Conservation (phyloP, 163 green algal genomes). For the Chloroidium sp. region DNA sequence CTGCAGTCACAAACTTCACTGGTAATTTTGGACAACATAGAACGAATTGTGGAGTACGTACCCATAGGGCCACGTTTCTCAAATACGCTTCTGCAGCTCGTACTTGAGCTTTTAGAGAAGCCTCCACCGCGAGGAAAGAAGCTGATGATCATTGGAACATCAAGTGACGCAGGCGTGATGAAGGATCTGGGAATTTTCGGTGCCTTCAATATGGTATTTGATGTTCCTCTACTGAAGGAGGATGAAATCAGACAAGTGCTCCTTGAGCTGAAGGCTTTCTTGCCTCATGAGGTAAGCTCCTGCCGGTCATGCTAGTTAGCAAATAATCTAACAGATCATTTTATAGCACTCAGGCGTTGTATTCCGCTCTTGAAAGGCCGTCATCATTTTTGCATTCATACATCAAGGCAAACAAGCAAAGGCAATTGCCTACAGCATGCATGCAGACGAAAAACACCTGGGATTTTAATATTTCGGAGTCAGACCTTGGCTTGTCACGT, state of each 20-base stretch:
- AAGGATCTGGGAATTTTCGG: constrained; percentile 60
- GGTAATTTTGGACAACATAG: constrained; percentile 96
- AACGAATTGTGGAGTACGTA: constrained; percentile 92
- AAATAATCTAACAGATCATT: not conserved
- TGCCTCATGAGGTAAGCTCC: constrained; percentile 22
- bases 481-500: no score
- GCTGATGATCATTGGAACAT: constrained; percentile 83
- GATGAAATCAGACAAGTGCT: constrained; percentile 35
- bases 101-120: constrained; percentile 27
- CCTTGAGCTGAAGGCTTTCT: constrained; percentile 45
- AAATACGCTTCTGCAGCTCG: constrained; percentile 70
- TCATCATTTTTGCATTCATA: not conserved
- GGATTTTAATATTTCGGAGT: no score
- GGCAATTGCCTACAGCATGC: not conserved
- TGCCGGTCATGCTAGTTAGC: not conserved
- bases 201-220: constrained; percentile 69
- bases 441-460: not conserved
- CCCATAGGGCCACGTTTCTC: constrained; percentile 91
- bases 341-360: constrained; percentile 9
- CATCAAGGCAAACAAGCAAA: constrained; percentile 8
- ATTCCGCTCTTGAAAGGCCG: constrained; percentile 12
- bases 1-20: constrained; percentile 69
- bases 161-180: constrained; percentile 58
- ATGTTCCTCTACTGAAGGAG: constrained; percentile 59
- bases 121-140: constrained; percentile 72